Conservation (phyloP, 2,329 filamentous ascomycete species). For the Chlorencoelia australis region DNA sequence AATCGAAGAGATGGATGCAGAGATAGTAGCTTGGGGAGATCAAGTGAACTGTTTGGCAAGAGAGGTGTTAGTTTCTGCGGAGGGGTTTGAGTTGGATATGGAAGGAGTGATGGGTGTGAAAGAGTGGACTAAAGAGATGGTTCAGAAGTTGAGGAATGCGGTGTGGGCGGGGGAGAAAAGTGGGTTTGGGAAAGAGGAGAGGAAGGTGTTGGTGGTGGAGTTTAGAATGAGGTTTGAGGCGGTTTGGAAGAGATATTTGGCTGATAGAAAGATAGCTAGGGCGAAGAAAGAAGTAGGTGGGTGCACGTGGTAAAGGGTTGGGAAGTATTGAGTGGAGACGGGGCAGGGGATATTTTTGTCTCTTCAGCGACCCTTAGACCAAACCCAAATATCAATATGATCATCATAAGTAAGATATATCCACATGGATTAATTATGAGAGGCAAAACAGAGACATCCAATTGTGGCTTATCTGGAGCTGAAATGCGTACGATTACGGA, state of each 20-base stretch:
- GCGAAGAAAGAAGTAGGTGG: too few relatives aligned
- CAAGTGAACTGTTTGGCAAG: conserved; percentile 10
- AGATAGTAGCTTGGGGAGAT: conserved; percentile 10
- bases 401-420: too few relatives aligned
- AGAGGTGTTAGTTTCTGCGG: conserved; percentile 8
- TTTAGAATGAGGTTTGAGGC: conserved; percentile 16
- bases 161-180: conserved; percentile 9
- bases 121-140: conserved; percentile 11
- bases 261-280: conserved; percentile 1
- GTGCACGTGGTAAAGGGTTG: too few relatives aligned
- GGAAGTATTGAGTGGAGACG: too few relatives aligned
- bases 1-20: conserved; percentile 6
- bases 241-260: conserved; percentile 9
- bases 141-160: conserved; percentile 10
- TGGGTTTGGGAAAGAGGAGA: conserved; percentile 8
- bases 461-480: too few relatives aligned
- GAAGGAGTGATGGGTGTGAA: conserved; percentile 6
- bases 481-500: too few relatives aligned
- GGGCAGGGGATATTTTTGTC: too few relatives aligned
- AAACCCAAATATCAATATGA: too few relatives aligned
- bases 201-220: conserved; percentile 10
- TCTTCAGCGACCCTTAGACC: too few relatives aligned
- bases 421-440: too few relatives aligned
- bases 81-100: conserved; percentile 4
- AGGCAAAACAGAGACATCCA: too few relatives aligned